Base-by-base conservation (phyloP, 306 rosid genomes). In the Cucumis hystrix region DNA sequence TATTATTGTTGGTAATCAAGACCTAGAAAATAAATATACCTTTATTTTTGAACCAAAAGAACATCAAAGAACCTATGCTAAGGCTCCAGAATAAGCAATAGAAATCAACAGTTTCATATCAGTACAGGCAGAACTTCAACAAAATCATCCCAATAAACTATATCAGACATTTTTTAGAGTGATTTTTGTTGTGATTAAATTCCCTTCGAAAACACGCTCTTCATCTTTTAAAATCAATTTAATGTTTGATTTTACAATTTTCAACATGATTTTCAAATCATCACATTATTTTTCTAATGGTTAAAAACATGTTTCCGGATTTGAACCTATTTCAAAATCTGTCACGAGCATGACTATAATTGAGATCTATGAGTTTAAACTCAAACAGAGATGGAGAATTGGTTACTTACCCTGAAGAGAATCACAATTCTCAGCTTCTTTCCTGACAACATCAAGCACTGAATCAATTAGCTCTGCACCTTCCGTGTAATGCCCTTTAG, bases 371-470 rank as follows among this genome's bases (percentile, higher is more conserved):
- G 67, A 23, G 39, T 60, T 60, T 1, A 60, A 60, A 4, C 18
- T 60, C 12, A 60, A 60, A 64, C 1, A 64, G 45, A 64, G 71
- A 65, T 30, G 68, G 43, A 63, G 40, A 63, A 52, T 15, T 52
- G 20, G 68, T 65, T 37, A 17, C 1, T 68, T 84, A 85, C 88
- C 88, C 80, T 85, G 85, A 81, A 85, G 75, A 70, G 83, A 85
- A 33, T 82, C 85, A 79, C 83, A 77, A 6, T 28, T 85, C 85
- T 85, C 85, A 13, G 80, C 82, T 77, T 82, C 88, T 47, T 85
- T 85, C 80, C 88, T 85, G 21, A 85, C 96, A 68, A 68, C 74
- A 68, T 68, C 74, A 40, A 68, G 74, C 17, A 68, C 74, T 68
- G 74, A 68, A 68, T 68, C 74, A 68, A 68, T 68, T 6, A 68